Percentiles rank a stretch among this genome's conserved stretches.
Evolutionary conservation across 768 basidiomycete genomes (phyloP).

Genomic region (Kwoniella dendrophila): DNA sequence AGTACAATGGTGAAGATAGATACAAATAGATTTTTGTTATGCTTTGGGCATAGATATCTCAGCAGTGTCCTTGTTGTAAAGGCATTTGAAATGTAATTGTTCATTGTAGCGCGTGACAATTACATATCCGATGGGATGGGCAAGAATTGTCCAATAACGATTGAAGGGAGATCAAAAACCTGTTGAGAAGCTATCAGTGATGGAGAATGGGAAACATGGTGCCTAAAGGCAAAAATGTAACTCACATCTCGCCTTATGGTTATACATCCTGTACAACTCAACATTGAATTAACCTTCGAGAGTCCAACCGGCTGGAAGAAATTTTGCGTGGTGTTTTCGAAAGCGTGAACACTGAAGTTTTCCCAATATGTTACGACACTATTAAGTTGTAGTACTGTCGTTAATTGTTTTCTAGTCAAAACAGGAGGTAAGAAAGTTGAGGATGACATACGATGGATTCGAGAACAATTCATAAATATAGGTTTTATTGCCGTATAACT

Average conservation of each 20-base stretch:
- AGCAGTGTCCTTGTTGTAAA: too few species aligned
- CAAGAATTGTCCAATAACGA: slow-evolving; percentile 44
- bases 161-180: slow-evolving; percentile 41
- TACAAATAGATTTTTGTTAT: too few species aligned
- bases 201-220: background rate
- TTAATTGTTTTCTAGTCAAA: background rate
- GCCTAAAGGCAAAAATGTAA: background rate
- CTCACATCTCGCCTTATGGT: slow-evolving; percentile 79
- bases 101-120: too few species aligned
- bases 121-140: slow-evolving; percentile 29
- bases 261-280: slow-evolving; percentile 93
- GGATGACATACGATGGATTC: slow-evolving; percentile 93
- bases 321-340: slow-evolving; percentile 94
- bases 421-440: background rate
- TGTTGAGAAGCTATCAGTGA: background rate
- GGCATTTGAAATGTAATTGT: too few species aligned
- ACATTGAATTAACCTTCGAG: slow-evolving; percentile 68
- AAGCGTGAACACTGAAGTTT: slow-evolving; percentile 93
- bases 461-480: slow-evolving; percentile 77
- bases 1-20: too few species aligned
- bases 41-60: too few species aligned
- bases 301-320: slow-evolving; percentile 90
- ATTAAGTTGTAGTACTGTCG: background rate
- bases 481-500: slow-evolving; percentile 68
- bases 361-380: slow-evolving; percentile 64